Conservation (phyloP, 441 rosid genomes). For the Euphorbia celastroides region DNA sequence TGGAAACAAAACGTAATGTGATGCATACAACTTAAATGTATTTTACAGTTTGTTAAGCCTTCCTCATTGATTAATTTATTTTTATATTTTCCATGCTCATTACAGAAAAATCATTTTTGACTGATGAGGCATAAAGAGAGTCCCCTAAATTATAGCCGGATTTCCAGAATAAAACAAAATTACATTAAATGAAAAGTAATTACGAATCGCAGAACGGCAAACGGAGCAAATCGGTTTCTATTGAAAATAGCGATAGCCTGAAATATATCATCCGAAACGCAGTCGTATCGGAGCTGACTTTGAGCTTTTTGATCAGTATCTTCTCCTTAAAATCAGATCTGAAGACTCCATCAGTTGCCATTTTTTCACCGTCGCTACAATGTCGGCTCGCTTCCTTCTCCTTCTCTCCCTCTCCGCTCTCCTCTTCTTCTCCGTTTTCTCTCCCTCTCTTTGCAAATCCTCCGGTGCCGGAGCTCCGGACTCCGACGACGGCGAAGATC, state of each 20-base stretch:
- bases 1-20: too few relatives aligned
- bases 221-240: too few relatives aligned
- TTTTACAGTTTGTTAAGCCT: too few relatives aligned
- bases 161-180: too few relatives aligned
- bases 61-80: too few relatives aligned
- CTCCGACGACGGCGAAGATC: conserved; percentile 72
- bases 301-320: background rate
- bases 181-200: too few relatives aligned
- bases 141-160: too few relatives aligned
- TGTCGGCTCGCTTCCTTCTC: conserved; percentile 54
- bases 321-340: conserved; percentile 6
- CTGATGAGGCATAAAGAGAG: too few relatives aligned
- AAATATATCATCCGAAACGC: background rate
- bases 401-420: conserved; percentile 49
- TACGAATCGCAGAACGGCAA: too few relatives aligned
- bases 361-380: conserved; percentile 19
- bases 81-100: too few relatives aligned
- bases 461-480: background rate
- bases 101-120: too few relatives aligned
- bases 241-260: background rate
- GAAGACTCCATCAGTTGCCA: background rate
- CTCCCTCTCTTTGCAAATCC: conserved; percentile 38
- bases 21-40: too few relatives aligned
- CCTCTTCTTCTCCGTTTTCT: conserved; percentile 46
- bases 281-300: background rate